Evolutionary conservation across 2,329 filamentous ascomycete genomes (phyloP), one percentile per base, ranked within the genome.

Genomic region (Botrytis paeoniae): DNA sequence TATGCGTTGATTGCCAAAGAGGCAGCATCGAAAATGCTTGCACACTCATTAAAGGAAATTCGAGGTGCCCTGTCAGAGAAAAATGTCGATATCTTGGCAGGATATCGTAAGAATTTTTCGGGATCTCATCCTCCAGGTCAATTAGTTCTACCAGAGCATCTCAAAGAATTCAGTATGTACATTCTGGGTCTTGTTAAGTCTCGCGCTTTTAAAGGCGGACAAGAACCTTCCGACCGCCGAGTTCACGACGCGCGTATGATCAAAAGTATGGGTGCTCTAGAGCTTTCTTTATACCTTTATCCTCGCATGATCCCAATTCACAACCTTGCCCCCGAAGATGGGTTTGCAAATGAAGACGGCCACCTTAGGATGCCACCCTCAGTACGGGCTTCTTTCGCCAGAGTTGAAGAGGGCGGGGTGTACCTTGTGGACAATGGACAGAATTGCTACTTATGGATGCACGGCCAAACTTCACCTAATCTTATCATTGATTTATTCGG

Each of bases 141-240:
- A 82, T 89, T 99, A 43, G 94, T 99, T 43, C 90, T 99, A 83
- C 96, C 96, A 0, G 96, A 99, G 83, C 93, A 95, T 77, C 88
- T 99, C 43, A 98, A 98, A 81, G 96, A 99, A 81, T 95, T 97
- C 79, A 91, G 92, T 79, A 98, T 99, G 94, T 98, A 96, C 82
- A 93, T 97, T 83, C 90, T 99, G 16, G 92, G 93, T 65, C 85
- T 98, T 76, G 84, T 97, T 81, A 99, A 99, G 83, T 95, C 90
- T 73, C 90, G 96, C 73, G 95, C 95, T 4, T 94, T 98, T 85
- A 98, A 98, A 85, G 93, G 93, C 69, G 95, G 95, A 73, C 91
- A 92, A 77, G 96, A 99, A 82, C 93, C 93, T 51, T 94, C 93
- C 16, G 96, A 99, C 82, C 91, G 96, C 75, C 89, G 96, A 75